Evolutionary conservation across 169 alveolate species (phyloP).

Genomic region (Plasmodium sp.): DNA sequence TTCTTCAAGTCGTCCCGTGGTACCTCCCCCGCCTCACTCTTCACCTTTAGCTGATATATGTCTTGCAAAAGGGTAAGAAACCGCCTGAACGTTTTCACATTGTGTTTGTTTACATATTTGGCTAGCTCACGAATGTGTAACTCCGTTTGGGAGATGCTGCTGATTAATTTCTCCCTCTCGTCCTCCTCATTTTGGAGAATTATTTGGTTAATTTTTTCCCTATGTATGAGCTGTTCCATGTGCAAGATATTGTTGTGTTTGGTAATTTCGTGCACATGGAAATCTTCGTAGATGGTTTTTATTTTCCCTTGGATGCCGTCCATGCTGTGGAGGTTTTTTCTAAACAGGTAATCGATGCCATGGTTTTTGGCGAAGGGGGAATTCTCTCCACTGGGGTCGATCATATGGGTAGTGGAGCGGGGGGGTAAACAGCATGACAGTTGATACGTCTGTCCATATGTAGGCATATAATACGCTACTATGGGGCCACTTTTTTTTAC

Average conservation of each 20-base stretch:
- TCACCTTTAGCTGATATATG: constrained; percentile 21
- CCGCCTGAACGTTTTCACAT: constrained; percentile 3
- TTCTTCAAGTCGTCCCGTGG: neutral
- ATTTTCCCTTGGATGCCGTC: constrained; percentile 75
- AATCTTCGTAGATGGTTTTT: constrained; percentile 78
- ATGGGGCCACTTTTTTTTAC: neutral
- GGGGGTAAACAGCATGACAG: neutral
- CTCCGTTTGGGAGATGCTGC: constrained; percentile 7
- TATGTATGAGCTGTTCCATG: constrained; percentile 62
- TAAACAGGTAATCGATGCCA: constrained; percentile 56
- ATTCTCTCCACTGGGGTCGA: neutral
- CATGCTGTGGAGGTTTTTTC: constrained; percentile 14
- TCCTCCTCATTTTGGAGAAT: constrained; percentile 32
- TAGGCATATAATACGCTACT: neutral
- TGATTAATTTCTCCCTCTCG: constrained; percentile 19
- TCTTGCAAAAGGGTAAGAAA: constrained; percentile 19
- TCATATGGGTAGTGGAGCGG: neutral
- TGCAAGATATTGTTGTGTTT: constrained; percentile 57
- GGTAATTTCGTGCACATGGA: constrained; percentile 80
- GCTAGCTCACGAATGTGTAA: constrained; percentile 4
- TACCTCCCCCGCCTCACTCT: neutral
- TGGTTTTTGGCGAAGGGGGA: neutral
- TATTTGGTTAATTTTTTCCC: constrained; percentile 32
- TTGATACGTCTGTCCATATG: neutral
- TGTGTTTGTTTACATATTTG: constrained; percentile 2